Evolutionary conservation across 495 filamentous ascomycete genomes (phyloP).

Genomic region (Daldinia loculata): DNA sequence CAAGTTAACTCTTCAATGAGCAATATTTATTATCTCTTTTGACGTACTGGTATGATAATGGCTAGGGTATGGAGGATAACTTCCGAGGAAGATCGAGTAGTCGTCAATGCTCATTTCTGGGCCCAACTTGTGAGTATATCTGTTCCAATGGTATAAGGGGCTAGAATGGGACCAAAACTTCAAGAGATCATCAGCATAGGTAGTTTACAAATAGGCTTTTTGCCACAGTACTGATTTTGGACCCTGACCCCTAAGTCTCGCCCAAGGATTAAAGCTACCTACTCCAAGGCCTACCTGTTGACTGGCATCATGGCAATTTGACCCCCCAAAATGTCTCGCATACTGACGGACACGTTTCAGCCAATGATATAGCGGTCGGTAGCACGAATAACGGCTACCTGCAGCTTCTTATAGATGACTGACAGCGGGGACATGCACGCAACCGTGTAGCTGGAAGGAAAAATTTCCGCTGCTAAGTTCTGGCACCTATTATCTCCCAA

Average conservation of each 20-base stretch:
- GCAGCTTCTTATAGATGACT: conserved; percentile 44
- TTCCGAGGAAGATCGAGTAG: not conserved
- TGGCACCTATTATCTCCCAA: conserved; percentile 16
- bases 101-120: not conserved
- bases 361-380: conserved; percentile 41
- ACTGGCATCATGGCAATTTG: conserved; percentile 17
- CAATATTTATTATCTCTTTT: not conserved
- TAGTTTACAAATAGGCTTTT: not conserved
- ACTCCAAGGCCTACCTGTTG: not conserved
- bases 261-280: not conserved
- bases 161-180: not conserved
- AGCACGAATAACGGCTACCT: conserved; percentile 33
- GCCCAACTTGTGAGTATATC: not conserved
- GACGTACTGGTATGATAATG: conserved; percentile 21
- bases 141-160: not conserved
- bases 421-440: conserved; percentile 45
- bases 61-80: conserved; percentile 1
- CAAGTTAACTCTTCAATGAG: conserved; percentile 21
- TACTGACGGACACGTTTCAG: conserved; percentile 36
- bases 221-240: not conserved
- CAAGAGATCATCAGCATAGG: not conserved
- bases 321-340: conserved; percentile 39
- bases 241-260: not conserved
- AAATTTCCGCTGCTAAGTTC: conserved; percentile 40
- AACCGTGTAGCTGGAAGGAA: conserved; percentile 38